Base-by-base conservation (phyloP, 345 rosid genomes). In the Salix udensis region DNA sequence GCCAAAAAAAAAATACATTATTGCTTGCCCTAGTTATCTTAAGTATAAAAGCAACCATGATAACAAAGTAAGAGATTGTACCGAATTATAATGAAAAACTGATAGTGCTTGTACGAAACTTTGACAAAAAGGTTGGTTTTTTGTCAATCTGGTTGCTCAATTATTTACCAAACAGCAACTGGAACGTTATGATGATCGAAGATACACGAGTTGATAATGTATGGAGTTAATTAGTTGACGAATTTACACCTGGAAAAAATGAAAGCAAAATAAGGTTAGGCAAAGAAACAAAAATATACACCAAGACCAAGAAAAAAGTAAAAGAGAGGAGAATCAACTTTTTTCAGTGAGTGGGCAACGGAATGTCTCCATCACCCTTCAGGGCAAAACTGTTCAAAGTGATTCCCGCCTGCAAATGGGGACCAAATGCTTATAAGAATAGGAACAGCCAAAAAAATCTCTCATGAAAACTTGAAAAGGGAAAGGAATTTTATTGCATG, bases 281-380 rank as follows among this genome's bases (percentile, higher is more conserved):
- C 71, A 61, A 85, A 72, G 61, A 79, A 82, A 76, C 65, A 39
- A 68, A 77, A 68, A 76, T 64, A 66, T 70, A 67, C 78, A 82
- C 71, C 74, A 62, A 72, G 68, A 82, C 67, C 79, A 67, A 83
- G 79, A 83, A 82, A 34, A 86, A 87, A 12, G 88, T 21, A 77
- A 77, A 79, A 82, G 81, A 82, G 80, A 73, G 23, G 78, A 76
- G 84, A 74, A 82, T 87, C 69, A 82, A 91, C 97, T 88, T 89
- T 89, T 89, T 82, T 84, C 39, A 84, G 85, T 82, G 84, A 82
- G 85, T 84, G 87, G 88, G 92, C 86, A 87, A 90, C 55, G 97
- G 84, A 85, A 84, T 79, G 95, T 90, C 97, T 77, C 94, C 84
- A 84, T 91, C 93, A 89, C 86, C 84, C 93, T 79, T 79, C 89